Percentiles rank a stretch among this genome's conserved stretches.
Conservation (phyloP, 805 yeast genomes). For the Lipomyces orientalis region DNA sequence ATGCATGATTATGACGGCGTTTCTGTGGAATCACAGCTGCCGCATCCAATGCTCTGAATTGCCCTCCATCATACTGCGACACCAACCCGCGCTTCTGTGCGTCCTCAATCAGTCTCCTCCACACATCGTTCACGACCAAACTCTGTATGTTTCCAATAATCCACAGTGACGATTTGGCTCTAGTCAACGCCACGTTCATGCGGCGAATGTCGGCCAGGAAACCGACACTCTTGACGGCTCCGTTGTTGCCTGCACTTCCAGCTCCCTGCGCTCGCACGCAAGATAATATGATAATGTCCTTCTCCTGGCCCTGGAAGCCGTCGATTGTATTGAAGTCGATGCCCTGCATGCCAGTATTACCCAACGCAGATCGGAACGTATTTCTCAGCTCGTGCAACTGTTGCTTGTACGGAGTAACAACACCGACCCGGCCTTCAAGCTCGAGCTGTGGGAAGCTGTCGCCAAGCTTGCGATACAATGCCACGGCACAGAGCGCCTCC, state of each 20-base stretch:
- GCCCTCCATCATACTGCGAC: constrained; percentile 17
- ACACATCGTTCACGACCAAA: constrained; percentile 66
- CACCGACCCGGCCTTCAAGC: constrained; percentile 78
- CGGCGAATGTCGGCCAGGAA: constrained; percentile 89
- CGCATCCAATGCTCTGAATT: neutral
- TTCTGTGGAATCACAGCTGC: neutral
- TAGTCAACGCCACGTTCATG: constrained; percentile 96
- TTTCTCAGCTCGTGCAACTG: constrained; percentile 69
- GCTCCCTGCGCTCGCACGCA: constrained; percentile 84
- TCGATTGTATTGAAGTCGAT: constrained; percentile 94
- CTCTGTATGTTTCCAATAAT: constrained; percentile 81
- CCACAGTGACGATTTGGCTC: constrained; percentile 93
- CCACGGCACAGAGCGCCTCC: constrained; percentile 78
- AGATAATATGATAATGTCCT: constrained; percentile 89
- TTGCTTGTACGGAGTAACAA: constrained; percentile 93
- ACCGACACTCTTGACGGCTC: constrained; percentile 98
- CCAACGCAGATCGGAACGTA: constrained; percentile 64
- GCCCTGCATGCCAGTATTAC: constrained; percentile 63
- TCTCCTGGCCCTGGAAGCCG: constrained; percentile 98
- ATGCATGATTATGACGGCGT: neutral
- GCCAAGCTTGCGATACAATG: constrained; percentile 63
- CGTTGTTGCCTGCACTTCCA: constrained; percentile 45
- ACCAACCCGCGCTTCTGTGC: constrained; percentile 57
- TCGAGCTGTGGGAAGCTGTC: constrained; percentile 54
- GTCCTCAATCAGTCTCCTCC: constrained; percentile 72